phyloP scores from a whole-genome alignment of 169 alveolate genomes.

The Cryptosporidium ryanae region DNA sequence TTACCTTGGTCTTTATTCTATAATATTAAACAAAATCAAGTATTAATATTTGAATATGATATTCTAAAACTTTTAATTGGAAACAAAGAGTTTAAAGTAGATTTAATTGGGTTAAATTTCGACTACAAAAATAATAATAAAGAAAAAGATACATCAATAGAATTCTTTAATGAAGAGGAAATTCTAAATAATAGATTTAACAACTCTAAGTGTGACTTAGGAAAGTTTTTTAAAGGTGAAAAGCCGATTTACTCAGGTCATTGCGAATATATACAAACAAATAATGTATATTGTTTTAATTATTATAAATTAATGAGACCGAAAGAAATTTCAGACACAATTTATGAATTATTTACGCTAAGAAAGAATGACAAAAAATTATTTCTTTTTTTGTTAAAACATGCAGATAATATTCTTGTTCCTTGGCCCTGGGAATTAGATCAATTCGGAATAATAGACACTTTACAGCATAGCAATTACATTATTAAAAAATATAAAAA shows the following conservation, averaged over 20 bases:
- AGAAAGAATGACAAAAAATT: not conserved
- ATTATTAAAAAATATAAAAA: not conserved
- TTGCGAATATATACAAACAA: constrained; percentile 12
- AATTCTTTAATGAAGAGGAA: constrained; percentile 11
- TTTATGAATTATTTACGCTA: not conserved
- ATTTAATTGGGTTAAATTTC: constrained; percentile 33
- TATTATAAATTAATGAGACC: constrained; percentile 33
- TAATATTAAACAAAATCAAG: constrained; percentile 5
- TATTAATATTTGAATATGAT: constrained; percentile 34
- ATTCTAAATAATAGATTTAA: not conserved
- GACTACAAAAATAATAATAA: constrained; percentile 8
- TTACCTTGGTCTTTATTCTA: constrained; percentile 42
- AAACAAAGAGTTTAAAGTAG: not conserved
- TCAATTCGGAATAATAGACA: constrained; percentile 8
- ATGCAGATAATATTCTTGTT: constrained; percentile 60
- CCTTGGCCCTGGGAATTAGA: constrained; percentile 66
- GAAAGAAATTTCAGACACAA: constrained; percentile 16
- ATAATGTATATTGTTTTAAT: not conserved
- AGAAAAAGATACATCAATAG: not conserved
- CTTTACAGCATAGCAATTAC: constrained; percentile 7
- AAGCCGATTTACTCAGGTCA: constrained; percentile 19
- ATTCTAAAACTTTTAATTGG: constrained; percentile 5
- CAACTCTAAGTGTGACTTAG: constrained; percentile 21
- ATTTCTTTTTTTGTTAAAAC: constrained; percentile 5
- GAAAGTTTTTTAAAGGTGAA: constrained; percentile 2